phyloP scores from a whole-genome alignment of 768 basidiomycete species.

The Amanita pallidorosea region DNA sequence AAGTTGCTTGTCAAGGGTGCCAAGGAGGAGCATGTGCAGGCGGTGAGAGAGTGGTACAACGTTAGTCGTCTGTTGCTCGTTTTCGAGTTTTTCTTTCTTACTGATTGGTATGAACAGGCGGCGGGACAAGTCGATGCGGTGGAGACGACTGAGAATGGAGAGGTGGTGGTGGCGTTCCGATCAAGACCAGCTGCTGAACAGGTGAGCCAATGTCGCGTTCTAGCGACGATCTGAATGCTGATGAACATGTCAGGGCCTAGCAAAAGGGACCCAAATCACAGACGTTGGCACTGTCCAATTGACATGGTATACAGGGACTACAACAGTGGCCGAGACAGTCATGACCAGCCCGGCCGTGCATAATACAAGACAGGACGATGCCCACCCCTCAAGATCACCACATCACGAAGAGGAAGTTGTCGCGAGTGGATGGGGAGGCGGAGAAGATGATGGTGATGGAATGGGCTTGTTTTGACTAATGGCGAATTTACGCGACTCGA shows the following conservation, averaged over 20 bases:
- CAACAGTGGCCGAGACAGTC: slow-evolving; percentile 12
- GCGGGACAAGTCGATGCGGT: slow-evolving; percentile 63
- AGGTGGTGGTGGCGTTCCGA: slow-evolving; percentile 59
- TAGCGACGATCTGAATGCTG: background rate
- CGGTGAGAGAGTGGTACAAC: slow-evolving; percentile 79
- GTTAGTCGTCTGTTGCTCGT: slow-evolving; percentile 21
- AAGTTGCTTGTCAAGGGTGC: slow-evolving; percentile 68
- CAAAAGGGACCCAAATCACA: slow-evolving; percentile 61
- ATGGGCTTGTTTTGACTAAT: slow-evolving; percentile 55
- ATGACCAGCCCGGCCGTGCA: slow-evolving; percentile 11
- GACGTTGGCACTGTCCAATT: slow-evolving; percentile 55
- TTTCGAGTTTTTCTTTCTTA: background rate
- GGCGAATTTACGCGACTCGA: background rate
- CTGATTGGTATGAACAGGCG: slow-evolving; percentile 27
- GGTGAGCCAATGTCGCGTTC: slow-evolving; percentile 24
- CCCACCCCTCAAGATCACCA: slow-evolving; percentile 16
- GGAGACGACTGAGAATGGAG: slow-evolving; percentile 42
- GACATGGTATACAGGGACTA: slow-evolving; percentile 45
- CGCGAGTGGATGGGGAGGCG: slow-evolving; percentile 66
- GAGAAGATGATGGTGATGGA: slow-evolving; percentile 56
- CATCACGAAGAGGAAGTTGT: slow-evolving; percentile 48
- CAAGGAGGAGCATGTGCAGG: slow-evolving; percentile 36
- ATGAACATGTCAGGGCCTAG: slow-evolving; percentile 40
- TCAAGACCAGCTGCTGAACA: slow-evolving; percentile 69
- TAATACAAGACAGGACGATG: slow-evolving; percentile 1